Evolutionary conservation across 768 basidiomycete species (phyloP).

Genomic region (Russula foetens): DNA sequence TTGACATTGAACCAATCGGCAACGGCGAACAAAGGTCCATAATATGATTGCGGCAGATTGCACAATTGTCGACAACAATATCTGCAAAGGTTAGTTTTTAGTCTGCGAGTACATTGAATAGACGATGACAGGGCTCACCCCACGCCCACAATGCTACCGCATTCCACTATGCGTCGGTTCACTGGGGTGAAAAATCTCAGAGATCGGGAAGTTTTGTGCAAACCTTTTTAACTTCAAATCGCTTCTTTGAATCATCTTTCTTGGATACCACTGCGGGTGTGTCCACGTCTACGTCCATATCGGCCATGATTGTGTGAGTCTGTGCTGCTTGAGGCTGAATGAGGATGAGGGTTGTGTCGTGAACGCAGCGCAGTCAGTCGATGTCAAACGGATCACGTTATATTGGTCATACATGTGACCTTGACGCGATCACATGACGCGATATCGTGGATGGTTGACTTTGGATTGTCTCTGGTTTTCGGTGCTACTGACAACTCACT

Average conservation of each 20-base stretch:
- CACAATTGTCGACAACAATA: slow-evolving; percentile 98
- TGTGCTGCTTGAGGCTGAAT: background rate
- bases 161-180: slow-evolving; percentile 73
- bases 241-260: slow-evolving; percentile 62
- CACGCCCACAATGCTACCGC: slow-evolving; percentile 98
- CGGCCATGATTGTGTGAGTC: slow-evolving; percentile 37
- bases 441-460: slow-evolving; percentile 20
- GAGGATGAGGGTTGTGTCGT: background rate
- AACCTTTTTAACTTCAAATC: slow-evolving; percentile 99
- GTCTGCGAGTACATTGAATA: background rate
- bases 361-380: no score
- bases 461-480: no score
- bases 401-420: background rate
- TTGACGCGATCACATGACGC: slow-evolving; percentile 30
- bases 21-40: slow-evolving; percentile 90
- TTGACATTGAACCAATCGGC: background rate
- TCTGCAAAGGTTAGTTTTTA: slow-evolving; percentile 39
- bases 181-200: background rate
- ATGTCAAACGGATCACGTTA: background rate
- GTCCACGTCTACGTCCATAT: slow-evolving; percentile 80
- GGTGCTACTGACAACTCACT: slow-evolving; percentile 1
- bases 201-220: background rate
- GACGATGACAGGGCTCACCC: slow-evolving; percentile 45
- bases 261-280: slow-evolving; percentile 32
- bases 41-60: slow-evolving; percentile 99